A percentile compares a stretch with the other conserved stretches of the same genome.
phyloP scores from a whole-genome alignment of 179 eudicot genomes.

The Amaranthus tricolor region DNA sequence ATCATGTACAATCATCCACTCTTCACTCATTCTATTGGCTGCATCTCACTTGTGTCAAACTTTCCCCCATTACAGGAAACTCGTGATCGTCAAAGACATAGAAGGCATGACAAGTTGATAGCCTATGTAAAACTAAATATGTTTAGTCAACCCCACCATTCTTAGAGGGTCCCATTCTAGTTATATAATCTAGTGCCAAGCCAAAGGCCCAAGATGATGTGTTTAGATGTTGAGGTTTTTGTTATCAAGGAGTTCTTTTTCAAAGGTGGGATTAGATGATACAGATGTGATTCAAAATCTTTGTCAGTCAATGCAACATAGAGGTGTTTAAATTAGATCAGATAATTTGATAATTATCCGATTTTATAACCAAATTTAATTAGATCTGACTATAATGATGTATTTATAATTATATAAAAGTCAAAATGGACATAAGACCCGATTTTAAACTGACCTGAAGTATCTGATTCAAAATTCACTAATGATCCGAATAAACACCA shows the following conservation, averaged over 20 bases:
- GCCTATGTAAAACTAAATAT: neutral
- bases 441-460: no score
- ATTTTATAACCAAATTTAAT: no score
- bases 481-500: no score
- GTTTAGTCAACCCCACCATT: neutral
- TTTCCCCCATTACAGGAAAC: conserved; percentile 22
- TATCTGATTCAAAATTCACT: no score
- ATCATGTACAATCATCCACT: neutral
- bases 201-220: neutral
- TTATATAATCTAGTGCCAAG: neutral
- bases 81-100: conserved; percentile 18
- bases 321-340: no score
- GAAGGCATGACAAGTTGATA: neutral
- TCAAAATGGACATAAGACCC: no score
- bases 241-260: neutral
- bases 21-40: neutral
- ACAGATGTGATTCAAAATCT: conserved; percentile 10
- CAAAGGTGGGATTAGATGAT: neutral
- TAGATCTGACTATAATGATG: no score
- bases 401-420: no score
- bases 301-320: neutral
- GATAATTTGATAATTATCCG: no score
- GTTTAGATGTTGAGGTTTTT: conserved; percentile 3
- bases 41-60: neutral
- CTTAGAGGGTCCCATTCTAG: neutral